Base-by-base conservation (phyloP, 108 stramenopile species). In the Poteriospumella lacustris region DNA sequence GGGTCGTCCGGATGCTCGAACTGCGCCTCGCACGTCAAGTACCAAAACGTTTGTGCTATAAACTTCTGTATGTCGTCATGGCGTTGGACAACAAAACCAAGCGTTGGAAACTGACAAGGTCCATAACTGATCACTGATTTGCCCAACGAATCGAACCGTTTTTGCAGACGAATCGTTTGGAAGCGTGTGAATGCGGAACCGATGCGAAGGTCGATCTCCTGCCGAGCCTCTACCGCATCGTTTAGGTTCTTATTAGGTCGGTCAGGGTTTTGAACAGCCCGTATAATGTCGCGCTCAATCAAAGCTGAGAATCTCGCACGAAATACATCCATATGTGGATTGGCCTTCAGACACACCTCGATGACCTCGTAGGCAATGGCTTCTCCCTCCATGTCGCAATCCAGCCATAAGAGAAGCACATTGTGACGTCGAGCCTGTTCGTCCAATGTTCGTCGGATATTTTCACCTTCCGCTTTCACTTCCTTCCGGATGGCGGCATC, bases 301-400 rank as follows among this genome's bases (percentile, higher is more conserved):
- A 97, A 93, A 1, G 96, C 95, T 38, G 90, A 91, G 85, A 99
- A 99, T 76, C 94, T 85, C 19, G 96, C 96, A 2, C 95, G 89
- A 75, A 91, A 92, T 0, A 97, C 94, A 3, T 62, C 88, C 42
- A 84, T 42, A 34, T 44, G 68, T 19, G 39, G 78, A 80, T 84
- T 84, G 31, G 59, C 77, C 40, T 58, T 92, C 69, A 89, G 89
- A 72, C 89, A 90, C 62, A 90, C 88, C 73, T 94, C 90, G 58
- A 95, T 83, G 34, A 96, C 94, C 83, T 99, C 95, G 83, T 91
- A 95, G 59, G 92, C 94, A 58, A 97, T 99, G 83, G 94, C 93
- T 78, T 97, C 96, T 36, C 96, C 98, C 84, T 99, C 98, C 31
- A 93, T 89, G 87, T 99, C 98, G 80, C 96, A 97, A 90, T 99